Base-by-base conservation (phyloP, 2,329 filamentous ascomycete genomes). In the Fusarium duplospermum region DNA sequence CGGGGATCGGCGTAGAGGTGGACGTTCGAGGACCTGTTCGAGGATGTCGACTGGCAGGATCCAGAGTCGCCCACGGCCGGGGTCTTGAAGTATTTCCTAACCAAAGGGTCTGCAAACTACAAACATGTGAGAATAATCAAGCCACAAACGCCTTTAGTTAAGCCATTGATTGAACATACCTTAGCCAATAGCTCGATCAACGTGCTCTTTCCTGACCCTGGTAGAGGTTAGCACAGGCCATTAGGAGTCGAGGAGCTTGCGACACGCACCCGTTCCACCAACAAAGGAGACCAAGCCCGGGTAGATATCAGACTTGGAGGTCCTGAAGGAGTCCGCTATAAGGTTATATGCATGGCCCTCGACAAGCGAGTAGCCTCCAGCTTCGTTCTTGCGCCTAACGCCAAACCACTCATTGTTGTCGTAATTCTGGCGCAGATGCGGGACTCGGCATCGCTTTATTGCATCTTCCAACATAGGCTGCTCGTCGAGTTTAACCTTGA, bases 251-350 rank as follows among this genome's bases (percentile, higher is more conserved):
- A 33, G 16, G 35, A 38, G 35, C 16, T 2, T 22, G n/a, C 40
- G 1, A 14, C 6, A 22, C 40, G 6, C n/a, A 42, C 40, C 40
- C 1, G 40, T 42, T 42, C 3, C n/a, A 2, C 40, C 40, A 13
- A 42, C 40, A 14, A 42, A 42, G n/a, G 40, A 22, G 40, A 22
- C 40, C n/a, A 42, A 13, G n/a, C 6, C 0, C 11, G 38, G n/a
- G n/a, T 13, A 22, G 1, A 14, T 13, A 42, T 0, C n/a, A 42
- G 3, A 4, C 11, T 20, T 7, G 2, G n/a, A 2, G 10, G 0
- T 20, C 11, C 0, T 0, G 2, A 22, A 22, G 11, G n/a, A 14
- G n/a, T 42, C 38, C 38, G 2, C 3, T 20, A 42, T 13, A 4
- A 42, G n/a, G n/a, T 22, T 13, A 42, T 42, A 22, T 6, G 38